phyloP scores from a whole-genome alignment of 169 alveolate genomes.

The Cryptosporidium meleagridis region DNA sequence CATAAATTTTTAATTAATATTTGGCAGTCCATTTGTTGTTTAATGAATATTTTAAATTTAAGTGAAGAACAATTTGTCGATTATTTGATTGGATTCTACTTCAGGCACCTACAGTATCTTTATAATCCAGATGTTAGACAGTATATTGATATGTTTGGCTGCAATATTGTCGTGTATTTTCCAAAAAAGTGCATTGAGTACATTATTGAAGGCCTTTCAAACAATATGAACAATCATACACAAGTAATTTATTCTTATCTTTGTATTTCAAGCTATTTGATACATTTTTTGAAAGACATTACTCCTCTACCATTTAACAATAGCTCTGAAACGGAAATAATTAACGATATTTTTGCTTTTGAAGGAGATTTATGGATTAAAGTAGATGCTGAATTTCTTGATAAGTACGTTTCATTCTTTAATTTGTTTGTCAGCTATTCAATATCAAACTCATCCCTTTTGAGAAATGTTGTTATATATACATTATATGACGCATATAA shows the following conservation, averaged over 20 bases:
- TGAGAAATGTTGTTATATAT: slow-evolving; percentile 38
- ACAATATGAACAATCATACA: slow-evolving; percentile 13
- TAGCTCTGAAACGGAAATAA: slow-evolving; percentile 4
- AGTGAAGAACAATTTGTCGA: background rate
- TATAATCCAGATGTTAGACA: slow-evolving; percentile 66
- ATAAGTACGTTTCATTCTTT: slow-evolving; percentile 16
- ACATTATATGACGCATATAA: slow-evolving; percentile 16
- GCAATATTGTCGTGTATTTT: slow-evolving; percentile 19
- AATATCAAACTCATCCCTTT: slow-evolving; percentile 43
- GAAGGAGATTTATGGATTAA: slow-evolving; percentile 36
- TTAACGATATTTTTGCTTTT: slow-evolving; percentile 14
- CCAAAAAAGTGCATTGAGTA: slow-evolving; percentile 29
- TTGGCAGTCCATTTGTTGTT: slow-evolving; percentile 77
- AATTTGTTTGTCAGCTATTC: slow-evolving; percentile 43
- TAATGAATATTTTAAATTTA: slow-evolving; percentile 59
- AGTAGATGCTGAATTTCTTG: background rate
- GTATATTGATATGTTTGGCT: slow-evolving; percentile 60
- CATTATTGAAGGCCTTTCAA: slow-evolving; percentile 10
- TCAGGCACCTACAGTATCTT: slow-evolving; percentile 15
- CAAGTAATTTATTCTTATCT: slow-evolving; percentile 45
- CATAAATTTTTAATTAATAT: slow-evolving; percentile 76
- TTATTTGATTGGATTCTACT: slow-evolving; percentile 24
- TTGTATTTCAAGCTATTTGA: slow-evolving; percentile 45
- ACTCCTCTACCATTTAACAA: slow-evolving; percentile 4
- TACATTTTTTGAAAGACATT: slow-evolving; percentile 16